phyloP scores from a whole-genome alignment of 331 rosid species.

The Rhamnella rubrinervis region DNA sequence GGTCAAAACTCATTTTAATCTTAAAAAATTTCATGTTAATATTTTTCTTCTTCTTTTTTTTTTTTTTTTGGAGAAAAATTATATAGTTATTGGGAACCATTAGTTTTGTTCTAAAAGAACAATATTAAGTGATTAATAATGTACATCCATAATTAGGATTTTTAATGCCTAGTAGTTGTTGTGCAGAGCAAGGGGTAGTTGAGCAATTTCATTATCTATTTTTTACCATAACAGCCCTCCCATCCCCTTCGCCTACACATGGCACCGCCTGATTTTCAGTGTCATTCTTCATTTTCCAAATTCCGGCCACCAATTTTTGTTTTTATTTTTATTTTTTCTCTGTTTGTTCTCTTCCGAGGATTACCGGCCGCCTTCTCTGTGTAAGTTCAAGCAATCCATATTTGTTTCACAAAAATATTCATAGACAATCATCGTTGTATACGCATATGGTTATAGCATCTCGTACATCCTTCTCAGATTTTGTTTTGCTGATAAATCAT shows the following conservation, averaged over 20 bases:
- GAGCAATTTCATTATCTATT: no score
- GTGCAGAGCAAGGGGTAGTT: no score
- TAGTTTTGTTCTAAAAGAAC: background rate
- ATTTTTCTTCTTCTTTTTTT: background rate
- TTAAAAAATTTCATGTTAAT: background rate
- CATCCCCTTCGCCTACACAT: background rate
- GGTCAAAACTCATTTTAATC: background rate
- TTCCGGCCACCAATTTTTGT: slow-evolving; percentile 2
- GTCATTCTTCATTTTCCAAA: slow-evolving; percentile 7
- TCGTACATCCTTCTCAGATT: slow-evolving; percentile 13
- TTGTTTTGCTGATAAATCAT: slow-evolving; percentile 9
- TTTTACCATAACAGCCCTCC: background rate
- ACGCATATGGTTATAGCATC: slow-evolving; percentile 3
- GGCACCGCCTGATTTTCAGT: background rate
- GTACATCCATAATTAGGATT: no score
- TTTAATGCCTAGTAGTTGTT: no score
- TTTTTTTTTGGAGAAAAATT: background rate
- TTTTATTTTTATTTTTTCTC: background rate
- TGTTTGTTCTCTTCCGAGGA: slow-evolving; percentile 3
- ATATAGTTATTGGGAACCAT: no score
- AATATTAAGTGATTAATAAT: background rate
- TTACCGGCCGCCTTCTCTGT: slow-evolving; percentile 13
- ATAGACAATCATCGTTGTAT: slow-evolving; percentile 1
- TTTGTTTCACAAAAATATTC: background rate
- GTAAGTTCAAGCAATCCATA: slow-evolving; percentile 24